Base-by-base conservation (phyloP, 345 rosid species). In the Eucalyptus regnans region DNA sequence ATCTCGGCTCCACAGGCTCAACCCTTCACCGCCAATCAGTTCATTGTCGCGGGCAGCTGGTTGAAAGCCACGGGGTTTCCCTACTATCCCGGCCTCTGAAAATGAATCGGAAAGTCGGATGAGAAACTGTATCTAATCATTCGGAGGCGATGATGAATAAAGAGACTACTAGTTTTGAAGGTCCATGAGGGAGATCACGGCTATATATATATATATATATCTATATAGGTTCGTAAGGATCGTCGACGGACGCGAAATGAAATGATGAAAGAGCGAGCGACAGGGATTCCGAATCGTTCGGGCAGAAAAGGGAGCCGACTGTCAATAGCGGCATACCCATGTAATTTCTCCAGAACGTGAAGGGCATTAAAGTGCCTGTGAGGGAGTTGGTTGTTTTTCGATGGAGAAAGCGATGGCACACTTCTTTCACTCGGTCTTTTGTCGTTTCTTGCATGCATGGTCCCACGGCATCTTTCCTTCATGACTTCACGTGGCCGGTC, bases 31-130 rank as follows among this genome's bases (percentile, higher is more conserved):
- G 94, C 95, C 37, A 91, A 89, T 87, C 91, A 86, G 91, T 96
- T 96, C 90, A 94, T 96, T 71, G 88, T 91, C 10, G 97, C 96
- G 41, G 90, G 29, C 22, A 90, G 80, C 58, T 95, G 99, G 99
- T 90, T 96, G 64, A 54, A 71, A 15, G 85, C 94, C 50, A 95
- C 99, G 15, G 97, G 96, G 31, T 95, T 96, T 41, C 98, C 98
- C 49, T 95, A 83, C 93, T 91, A 89, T 49, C 94, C 93, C 16
- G 94, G 91, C 86, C 94, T 95, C 48, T 93, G 89, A 92, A 25
- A 48, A 76, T 41, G 29, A 43, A 76, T 20, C 27, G 48, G 84
- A 41, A 48, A 48, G 23, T 76, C 27, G 84, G 22, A 76, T 41
- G 84, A 76, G 48, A 76, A 10, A 76, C 23, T 11, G 48, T 41